Percentiles rank a stretch among this genome's conserved stretches.
These are phyloP conservation scores for Leccinum obscurum DNA, from an alignment of 768 basidiomycete species.

Conservation along the genomic window DNA sequence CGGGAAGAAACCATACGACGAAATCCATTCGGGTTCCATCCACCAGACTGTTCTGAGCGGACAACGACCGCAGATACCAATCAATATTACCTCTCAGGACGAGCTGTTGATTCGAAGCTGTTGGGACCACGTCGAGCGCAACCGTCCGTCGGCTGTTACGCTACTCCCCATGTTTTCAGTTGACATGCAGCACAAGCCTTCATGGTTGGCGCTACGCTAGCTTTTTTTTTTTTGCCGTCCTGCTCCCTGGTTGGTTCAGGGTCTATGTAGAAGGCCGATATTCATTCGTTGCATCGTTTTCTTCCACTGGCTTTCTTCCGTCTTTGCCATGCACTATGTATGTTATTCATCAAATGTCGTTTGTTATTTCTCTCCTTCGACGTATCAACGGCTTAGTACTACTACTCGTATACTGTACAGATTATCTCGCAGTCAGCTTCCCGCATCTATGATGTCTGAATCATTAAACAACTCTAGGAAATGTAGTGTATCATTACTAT, in stretches of 20 bases:
- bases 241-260: no score
- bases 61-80: constrained; percentile 15
- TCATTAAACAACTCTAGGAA: no score
- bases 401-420: neutral
- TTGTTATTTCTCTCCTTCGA: neutral
- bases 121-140: constrained; percentile 17
- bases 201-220: no score
- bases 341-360: no score
- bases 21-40: neutral
- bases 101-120: constrained; percentile 14
- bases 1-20: constrained; percentile 22
- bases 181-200: neutral
- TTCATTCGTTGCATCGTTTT: no score
- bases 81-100: constrained; percentile 2
- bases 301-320: no score
- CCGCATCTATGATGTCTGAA: no score
- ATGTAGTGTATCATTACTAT: no score
- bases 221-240: no score
- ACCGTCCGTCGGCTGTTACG: constrained; percentile 18
- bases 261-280: no score
- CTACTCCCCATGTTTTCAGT: constrained; percentile 8
- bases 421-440: neutral
- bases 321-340: no score
- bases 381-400: neutral
- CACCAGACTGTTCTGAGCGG: constrained; percentile 1